Base-by-base conservation (phyloP, 257 asterid genomes). In the Vinca minor region DNA sequence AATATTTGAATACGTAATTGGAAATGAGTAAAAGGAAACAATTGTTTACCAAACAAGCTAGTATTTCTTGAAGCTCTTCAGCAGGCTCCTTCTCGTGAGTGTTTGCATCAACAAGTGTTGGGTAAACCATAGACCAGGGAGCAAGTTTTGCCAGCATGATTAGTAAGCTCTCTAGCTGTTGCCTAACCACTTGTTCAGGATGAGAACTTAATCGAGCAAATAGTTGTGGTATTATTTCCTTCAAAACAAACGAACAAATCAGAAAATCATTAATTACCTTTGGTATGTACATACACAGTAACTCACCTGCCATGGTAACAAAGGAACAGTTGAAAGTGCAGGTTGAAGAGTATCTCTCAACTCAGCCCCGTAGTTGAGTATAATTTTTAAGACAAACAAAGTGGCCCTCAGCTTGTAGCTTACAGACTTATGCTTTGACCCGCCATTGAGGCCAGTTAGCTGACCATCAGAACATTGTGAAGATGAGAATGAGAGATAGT, bases 251-350 rank as follows among this genome's bases (percentile, higher is more conserved):
- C 52, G 68, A 74, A 70, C 63, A 61, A 64, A 35, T 85, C 69
- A 87, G 83, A 73, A 61, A 45, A 64, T 48, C 18, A 63, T 64
- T 38, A 71, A 46, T 29, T 41, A 60, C 46, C 68, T 63, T 71
- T 41, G 21, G 65, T 32, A 65, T 64, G 70, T 57, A 73, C 47
- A 48, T 34, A 13, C 38, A 64, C 46, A 71, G 38, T 46, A 53
- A 21, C 79, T 74, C 80, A 89, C 98, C 96, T 93, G 97, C 98
- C 96, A 93, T 58, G 97, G 97, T 71, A 84, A 79, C 82, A 93
- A 74, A 72, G 98, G 97, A 72, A 85, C 95, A 74, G 79, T 81
- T 26, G 87, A 85, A 48, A 93, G 91, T 67, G 91, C 88, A 66
- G 91, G 86, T 73, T 83, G 94, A 74, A 93, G 88, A 61, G 74